Conservation (phyloP, 331 rosid genomes). For the Cydonia oblonga region DNA sequence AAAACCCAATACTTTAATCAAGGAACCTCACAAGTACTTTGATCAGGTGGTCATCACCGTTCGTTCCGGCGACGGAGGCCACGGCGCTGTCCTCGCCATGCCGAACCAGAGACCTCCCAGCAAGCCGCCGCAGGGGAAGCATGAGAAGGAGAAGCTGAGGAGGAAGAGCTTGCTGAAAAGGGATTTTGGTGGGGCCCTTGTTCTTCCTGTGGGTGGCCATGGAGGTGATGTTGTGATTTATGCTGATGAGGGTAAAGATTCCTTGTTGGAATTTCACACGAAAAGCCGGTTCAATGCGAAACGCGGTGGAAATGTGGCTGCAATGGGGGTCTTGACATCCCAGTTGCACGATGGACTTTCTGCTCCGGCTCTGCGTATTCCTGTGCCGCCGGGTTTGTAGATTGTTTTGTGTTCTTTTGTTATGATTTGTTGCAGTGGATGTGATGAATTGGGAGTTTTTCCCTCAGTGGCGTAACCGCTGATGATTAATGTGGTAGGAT, state of each 20-base stretch:
- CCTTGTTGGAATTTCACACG: constrained; percentile 55
- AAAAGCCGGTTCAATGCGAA: constrained; percentile 45
- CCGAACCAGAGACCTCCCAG: constrained; percentile 19
- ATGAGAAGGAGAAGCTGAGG: constrained; percentile 31
- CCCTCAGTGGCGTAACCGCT: background rate
- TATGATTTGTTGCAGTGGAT: background rate
- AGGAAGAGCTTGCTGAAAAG: constrained; percentile 47
- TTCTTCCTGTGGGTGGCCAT: constrained; percentile 72
- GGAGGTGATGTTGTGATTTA: constrained; percentile 81
- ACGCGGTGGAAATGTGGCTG: constrained; percentile 82
- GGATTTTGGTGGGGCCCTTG: constrained; percentile 71
- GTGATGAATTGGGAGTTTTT: constrained; percentile 1
- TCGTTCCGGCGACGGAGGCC: constrained; percentile 90
- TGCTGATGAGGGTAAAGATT: constrained; percentile 60
- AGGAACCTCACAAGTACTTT: constrained; percentile 78
- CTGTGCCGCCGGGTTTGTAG: constrained; percentile 90
- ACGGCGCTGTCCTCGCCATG: constrained; percentile 52
- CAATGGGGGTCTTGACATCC: constrained; percentile 70
- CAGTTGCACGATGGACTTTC: constrained; percentile 46
- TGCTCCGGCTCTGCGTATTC: constrained; percentile 65
- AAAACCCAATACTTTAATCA: constrained; percentile 19
- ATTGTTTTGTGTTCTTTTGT: background rate
- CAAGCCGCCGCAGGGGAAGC: constrained; percentile 26
- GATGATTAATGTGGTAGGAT: background rate
- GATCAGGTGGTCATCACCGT: constrained; percentile 73